These are phyloP conservation scores for Xylogone sp. DNA, from an alignment of 2,329 filamentous ascomycete species.

Conservation along the genomic window DNA sequence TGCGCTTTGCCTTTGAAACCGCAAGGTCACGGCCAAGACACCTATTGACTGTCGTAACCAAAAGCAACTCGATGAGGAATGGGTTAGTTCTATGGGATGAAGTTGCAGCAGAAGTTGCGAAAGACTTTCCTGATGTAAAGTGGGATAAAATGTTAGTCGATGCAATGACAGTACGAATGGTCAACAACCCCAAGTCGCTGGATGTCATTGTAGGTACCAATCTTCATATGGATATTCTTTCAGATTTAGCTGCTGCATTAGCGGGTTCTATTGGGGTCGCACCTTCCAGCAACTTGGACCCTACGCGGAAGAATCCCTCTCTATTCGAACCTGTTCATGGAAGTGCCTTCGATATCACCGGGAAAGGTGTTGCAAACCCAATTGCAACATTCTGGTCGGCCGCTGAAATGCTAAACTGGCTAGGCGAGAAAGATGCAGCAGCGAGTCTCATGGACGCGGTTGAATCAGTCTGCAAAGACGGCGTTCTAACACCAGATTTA, in stretches of 20 bases:
- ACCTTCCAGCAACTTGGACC: conserved; percentile 64
- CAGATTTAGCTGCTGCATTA: conserved; percentile 64
- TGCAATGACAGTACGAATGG: conserved; percentile 44
- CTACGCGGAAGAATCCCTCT: conserved; percentile 45
- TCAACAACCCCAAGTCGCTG: conserved; percentile 49
- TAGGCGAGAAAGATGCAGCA: conserved; percentile 48
- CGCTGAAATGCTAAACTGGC: conserved; percentile 53
- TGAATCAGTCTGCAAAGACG: conserved; percentile 47
- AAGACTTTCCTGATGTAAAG: conserved; percentile 54
- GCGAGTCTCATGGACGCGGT: conserved; percentile 45
- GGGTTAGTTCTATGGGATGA: conserved; percentile 67
- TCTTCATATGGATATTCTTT: conserved; percentile 61
- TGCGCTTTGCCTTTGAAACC: conserved; percentile 58
- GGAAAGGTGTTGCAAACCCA: conserved; percentile 51
- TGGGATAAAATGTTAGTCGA: conserved; percentile 64
- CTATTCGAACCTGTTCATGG: conserved; percentile 60
- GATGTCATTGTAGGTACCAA: conserved; percentile 62
- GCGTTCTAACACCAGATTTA: conserved; percentile 48
- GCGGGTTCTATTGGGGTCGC: conserved; percentile 69
- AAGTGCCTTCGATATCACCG: conserved; percentile 52
- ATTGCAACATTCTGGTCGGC: conserved; percentile 56
- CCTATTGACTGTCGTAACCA: conserved; percentile 57
- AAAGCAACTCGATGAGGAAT: conserved; percentile 60
- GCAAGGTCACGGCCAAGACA: conserved; percentile 47
- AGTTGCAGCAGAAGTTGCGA: conserved; percentile 48